Evolutionary conservation across 768 basidiomycete genomes (phyloP).

Genomic region (Suillus variegatus): DNA sequence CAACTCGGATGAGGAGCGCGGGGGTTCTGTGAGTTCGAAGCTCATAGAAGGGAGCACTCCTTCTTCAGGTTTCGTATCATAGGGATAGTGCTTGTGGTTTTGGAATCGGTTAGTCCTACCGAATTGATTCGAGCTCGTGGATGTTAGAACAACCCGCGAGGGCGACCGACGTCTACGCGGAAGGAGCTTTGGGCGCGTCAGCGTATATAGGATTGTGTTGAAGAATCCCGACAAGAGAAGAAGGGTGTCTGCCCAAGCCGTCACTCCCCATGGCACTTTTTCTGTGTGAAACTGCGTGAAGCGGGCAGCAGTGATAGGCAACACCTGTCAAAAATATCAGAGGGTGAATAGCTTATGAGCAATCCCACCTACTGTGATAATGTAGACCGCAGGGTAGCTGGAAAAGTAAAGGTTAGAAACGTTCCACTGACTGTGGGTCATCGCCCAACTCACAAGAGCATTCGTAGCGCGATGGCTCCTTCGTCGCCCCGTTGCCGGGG

Average conservation of each 20-base stretch:
- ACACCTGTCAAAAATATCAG: slow-evolving; percentile 20
- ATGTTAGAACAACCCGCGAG: slow-evolving; percentile 3
- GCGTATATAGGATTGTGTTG: slow-evolving; percentile 40
- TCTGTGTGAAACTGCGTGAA: slow-evolving; percentile 36
- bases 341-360: background rate
- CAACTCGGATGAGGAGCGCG: slow-evolving; percentile 4
- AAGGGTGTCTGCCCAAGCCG: slow-evolving; percentile 40
- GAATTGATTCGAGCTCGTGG: background rate
- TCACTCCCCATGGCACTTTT: slow-evolving; percentile 35
- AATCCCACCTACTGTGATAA: slow-evolving; percentile 31
- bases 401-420: slow-evolving; percentile 6
- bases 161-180: slow-evolving; percentile 19
- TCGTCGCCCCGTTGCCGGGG: slow-evolving; percentile 8
- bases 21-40: background rate
- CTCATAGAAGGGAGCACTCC: background rate
- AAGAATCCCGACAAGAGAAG: slow-evolving; percentile 48
- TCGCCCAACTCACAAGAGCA: slow-evolving; percentile 45
- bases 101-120: slow-evolving; percentile 3
- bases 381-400: slow-evolving; percentile 50
- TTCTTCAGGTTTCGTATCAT: slow-evolving; percentile 4
- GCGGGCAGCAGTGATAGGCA: slow-evolving; percentile 44
- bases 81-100: background rate
- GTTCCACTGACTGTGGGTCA: background rate
- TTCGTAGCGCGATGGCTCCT: slow-evolving; percentile 39
- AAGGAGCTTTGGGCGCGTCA: slow-evolving; percentile 43